Base-by-base conservation (phyloP, 2,329 filamentous ascomycete species). In the Arthrobotrys entomopaga region DNA sequence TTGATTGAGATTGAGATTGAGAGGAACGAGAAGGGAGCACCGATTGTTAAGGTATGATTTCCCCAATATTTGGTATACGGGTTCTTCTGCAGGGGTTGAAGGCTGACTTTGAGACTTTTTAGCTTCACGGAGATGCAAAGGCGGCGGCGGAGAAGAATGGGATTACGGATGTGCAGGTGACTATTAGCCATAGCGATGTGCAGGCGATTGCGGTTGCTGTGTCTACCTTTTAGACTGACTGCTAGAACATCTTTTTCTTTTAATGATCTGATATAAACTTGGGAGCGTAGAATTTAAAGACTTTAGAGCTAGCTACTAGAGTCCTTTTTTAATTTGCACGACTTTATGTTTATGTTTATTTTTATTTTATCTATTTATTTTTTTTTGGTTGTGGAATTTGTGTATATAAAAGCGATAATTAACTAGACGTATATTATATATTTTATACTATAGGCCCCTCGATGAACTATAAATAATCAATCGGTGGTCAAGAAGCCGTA, bases 141-240 rank as follows among this genome's bases (percentile, higher is more conserved):
- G 83, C 87, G 60, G 92, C 92, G 63, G 95, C 95, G n/a, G 89
- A 90, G 81, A 86, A 91, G 81, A 92, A 90, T 24, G 92, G 93
- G 75, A 89, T 98, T 49, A 96, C 94, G 85, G 88, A 89, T 65
- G 90, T 98, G 77, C 94, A 87, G 77, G 91, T 99, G 78, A 97
- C 93, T 80, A 97, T 99, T 80, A 97, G 94, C 79, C 96, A 99
- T 83, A 95, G 91, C 43, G 94, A 98, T 79, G 89, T 86, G 71
- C 95, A 99, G 83, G 93, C 95, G 75, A 93, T 98, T 80, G 94
- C 95, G 52, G 91, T 99, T 79, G 95, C 96, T 1, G 90, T 96
- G 74, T 90, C 93, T 65, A 90, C 88, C 65, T 91, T 95, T 80
- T 93, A 87, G 81, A 72, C 29, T 5, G 29, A 34, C 29, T 13